phyloP scores from a whole-genome alignment of 306 rosid genomes.

The Ceratonia siliqua region DNA sequence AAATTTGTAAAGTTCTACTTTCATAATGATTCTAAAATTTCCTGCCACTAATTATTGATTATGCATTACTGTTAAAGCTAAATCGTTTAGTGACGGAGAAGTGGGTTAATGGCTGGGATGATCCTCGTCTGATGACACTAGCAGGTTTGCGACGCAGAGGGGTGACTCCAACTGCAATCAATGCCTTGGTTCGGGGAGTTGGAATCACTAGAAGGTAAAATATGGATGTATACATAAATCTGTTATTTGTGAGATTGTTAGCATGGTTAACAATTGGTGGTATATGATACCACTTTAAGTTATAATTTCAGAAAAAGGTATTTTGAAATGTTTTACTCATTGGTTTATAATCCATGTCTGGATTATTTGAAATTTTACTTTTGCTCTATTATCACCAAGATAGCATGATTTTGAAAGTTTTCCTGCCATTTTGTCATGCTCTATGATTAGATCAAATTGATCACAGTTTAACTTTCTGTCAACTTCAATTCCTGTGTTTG shows the following conservation, averaged over 20 bases:
- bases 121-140: slow-evolving; percentile 90
- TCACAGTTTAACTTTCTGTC: neutral
- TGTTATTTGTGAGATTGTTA: neutral
- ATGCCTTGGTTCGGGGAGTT: slow-evolving; percentile 87
- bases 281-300: neutral
- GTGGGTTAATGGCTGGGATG: slow-evolving; percentile 98
- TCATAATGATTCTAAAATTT: neutral
- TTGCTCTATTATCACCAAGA: neutral
- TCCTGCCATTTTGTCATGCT: neutral
- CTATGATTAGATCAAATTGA: neutral
- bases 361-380: neutral
- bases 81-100: slow-evolving; percentile 79
- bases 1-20: neutral
- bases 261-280: neutral
- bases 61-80: slow-evolving; percentile 52
- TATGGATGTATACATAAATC: neutral
- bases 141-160: slow-evolving; percentile 93
- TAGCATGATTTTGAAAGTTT: neutral
- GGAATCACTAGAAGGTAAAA: slow-evolving; percentile 94
- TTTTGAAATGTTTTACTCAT: neutral
- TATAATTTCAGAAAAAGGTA: neutral
- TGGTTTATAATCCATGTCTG: slow-evolving; percentile 6
- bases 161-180: slow-evolving; percentile 73
- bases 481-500: neutral
- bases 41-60: slow-evolving; percentile 16